Percentiles rank a stretch among this genome's conserved stretches.
These are phyloP conservation scores for Cryphonectria nitschkei DNA, from an alignment of 2,329 filamentous ascomycete species.

Conservation along the genomic window DNA sequence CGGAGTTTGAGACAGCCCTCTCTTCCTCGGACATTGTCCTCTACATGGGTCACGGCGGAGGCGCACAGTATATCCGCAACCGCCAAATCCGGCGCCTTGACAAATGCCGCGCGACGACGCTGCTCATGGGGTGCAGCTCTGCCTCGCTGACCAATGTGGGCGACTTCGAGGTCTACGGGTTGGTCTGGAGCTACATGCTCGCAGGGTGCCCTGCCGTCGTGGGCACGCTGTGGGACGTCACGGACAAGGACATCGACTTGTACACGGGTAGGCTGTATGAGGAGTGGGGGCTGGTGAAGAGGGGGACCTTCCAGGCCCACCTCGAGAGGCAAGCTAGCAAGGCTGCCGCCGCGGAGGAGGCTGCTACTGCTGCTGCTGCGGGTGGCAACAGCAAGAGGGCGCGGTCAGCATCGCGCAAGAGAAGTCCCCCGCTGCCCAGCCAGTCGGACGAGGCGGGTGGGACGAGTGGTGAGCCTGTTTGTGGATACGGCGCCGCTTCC, in stretches of 20 bases:
- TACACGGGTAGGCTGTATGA: constrained; percentile 81
- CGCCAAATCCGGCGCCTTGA: constrained; percentile 79
- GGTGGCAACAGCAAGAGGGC: constrained; percentile 17
- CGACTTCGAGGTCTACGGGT: constrained; percentile 88
- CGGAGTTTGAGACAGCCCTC: constrained; percentile 74
- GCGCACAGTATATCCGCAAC: constrained; percentile 89
- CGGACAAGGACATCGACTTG: constrained; percentile 94
- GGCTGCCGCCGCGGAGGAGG: constrained; percentile 30
- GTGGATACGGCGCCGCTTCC: constrained; percentile 48
- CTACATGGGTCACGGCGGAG: constrained; percentile 96
- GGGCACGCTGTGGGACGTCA: constrained; percentile 96
- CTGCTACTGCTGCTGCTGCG: constrained; percentile 13
- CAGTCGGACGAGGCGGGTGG: constrained; percentile 35
- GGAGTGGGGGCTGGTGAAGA: constrained; percentile 76
- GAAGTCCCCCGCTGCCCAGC: constrained; percentile 22
- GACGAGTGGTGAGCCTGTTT: constrained; percentile 35
- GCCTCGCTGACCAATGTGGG: constrained; percentile 80
- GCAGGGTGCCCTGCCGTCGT: constrained; percentile 85
- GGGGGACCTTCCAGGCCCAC: constrained; percentile 45
- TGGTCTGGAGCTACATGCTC: constrained; percentile 89
- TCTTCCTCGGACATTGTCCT: constrained; percentile 72
- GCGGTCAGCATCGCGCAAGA: constrained; percentile 31
- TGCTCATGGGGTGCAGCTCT: constrained; percentile 94
- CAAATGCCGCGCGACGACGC: constrained; percentile 73
- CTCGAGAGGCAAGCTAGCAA: constrained; percentile 41